Evolutionary conservation across 352 stramenopile species (phyloP), one percentile per base, ranked within the genome.

Genomic region (Phytophthora megakarya): DNA sequence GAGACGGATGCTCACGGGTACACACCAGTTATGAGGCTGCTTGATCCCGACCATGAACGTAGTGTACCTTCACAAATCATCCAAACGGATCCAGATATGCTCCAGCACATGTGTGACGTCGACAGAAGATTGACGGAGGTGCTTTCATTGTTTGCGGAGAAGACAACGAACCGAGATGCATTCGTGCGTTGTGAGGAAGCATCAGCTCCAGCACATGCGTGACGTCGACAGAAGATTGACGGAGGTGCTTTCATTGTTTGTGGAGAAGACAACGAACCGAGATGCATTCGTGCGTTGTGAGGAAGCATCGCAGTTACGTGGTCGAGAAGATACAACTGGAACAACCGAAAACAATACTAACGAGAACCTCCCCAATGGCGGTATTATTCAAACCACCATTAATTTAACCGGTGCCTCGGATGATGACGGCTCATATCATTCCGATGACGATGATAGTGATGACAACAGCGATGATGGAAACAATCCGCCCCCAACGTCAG

Each of bases 1-100:
- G 67, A 67, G 21, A 87, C 84, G 26, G 73, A 90, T 15, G 26
- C 46, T 15, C 22, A 68, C 15, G 82, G 82, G 1, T 70, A 74
- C 23, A 88, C 78, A 8, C 84, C 84, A 9, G 42, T 93, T 11
- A 68, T 88, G 49, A 61, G 68, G 22, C 57, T 92, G 5, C 52
- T 93, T 43, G 65, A 68, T 47, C 59, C 58, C 12, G 64, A 40
- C 18, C 65, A 68, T 11, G 58, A 72, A 21, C 65, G 65, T 5
- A 60, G 45, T 10, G 23, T 49, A 19, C 32, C 42, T 30, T 40
- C 9, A 44, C 39, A 3, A 51, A 73, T n/a, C 50, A 88, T 56
- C 60, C 77, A 30, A 11, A 46, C 44, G 11, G 58, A 72, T 35
- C 69, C 70, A 25, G 75, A 89, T 40, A 67, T 73, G 2, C 32